phyloP scores from a whole-genome alignment of 2,329 filamentous ascomycete genomes.

The Didymella segeticola region DNA sequence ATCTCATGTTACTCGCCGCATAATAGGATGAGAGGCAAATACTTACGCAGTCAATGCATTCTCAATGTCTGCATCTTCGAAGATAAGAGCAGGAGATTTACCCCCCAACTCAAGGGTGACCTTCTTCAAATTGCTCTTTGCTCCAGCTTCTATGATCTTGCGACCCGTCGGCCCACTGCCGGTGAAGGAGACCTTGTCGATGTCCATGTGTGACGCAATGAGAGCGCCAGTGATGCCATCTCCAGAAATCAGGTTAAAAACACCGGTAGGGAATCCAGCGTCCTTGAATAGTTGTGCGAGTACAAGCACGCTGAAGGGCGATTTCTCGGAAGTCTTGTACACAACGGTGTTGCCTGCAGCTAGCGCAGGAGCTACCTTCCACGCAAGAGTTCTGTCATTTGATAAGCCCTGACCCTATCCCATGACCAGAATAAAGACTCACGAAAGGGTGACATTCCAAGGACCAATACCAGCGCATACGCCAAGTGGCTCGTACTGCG shows the following conservation, averaged over 20 bases:
- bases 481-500: conserved; percentile 39
- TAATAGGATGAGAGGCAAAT: not conserved
- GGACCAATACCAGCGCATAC: conserved; percentile 40
- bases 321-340: conserved; percentile 42
- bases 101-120: conserved; percentile 57
- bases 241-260: conserved; percentile 46
- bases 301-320: conserved; percentile 30
- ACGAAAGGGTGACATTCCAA: conserved; percentile 29
- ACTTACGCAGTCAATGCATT: conserved; percentile 39
- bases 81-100: conserved; percentile 55
- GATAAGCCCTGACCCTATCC: not conserved
- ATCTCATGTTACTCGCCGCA: not conserved
- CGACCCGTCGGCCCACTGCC: conserved; percentile 48
- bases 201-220: conserved; percentile 50
- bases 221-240: conserved; percentile 40
- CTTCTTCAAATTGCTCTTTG: conserved; percentile 53
- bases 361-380: conserved; percentile 35
- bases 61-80: conserved; percentile 57
- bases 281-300: conserved; percentile 41
- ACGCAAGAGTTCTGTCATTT: conserved; percentile 22
- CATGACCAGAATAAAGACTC: not conserved
- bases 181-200: conserved; percentile 54
- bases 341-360: conserved; percentile 38
- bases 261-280: conserved; percentile 50
- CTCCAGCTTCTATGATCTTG: conserved; percentile 50